These are phyloP conservation scores for Ustilago tritici DNA, from an alignment of 1,284 basidiomycete species.

Conservation along the genomic window DNA sequence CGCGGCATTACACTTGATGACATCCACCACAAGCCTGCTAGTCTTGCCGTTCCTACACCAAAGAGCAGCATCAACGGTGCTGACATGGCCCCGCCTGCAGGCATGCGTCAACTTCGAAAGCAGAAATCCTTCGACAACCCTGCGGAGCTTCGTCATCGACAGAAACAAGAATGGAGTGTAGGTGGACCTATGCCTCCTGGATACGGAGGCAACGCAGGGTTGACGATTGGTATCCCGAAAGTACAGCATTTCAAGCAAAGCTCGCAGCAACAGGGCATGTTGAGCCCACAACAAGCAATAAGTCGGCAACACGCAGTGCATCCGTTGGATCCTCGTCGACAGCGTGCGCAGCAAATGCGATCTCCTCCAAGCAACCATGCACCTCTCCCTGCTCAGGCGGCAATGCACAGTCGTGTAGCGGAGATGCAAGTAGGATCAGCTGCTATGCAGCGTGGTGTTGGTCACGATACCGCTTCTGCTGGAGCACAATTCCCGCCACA, in stretches of 20 bases:
- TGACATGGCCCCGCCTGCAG: slow-evolving; percentile 2
- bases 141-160: slow-evolving; percentile 43
- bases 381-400: slow-evolving; percentile 11
- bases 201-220: slow-evolving; percentile 20
- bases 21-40: slow-evolving; percentile 39
- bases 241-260: slow-evolving; percentile 20
- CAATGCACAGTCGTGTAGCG: slow-evolving; percentile 18
- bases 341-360: slow-evolving; percentile 10
- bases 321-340: slow-evolving; percentile 22
- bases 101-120: slow-evolving; percentile 44
- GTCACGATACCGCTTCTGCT: slow-evolving; percentile 29
- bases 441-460: slow-evolving; percentile 30
- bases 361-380: slow-evolving; percentile 11
- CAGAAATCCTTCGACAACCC: slow-evolving; percentile 54
- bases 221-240: slow-evolving; percentile 43
- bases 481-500: slow-evolving; percentile 19
- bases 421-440: slow-evolving; percentile 22
- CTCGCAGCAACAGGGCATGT: slow-evolving; percentile 10
- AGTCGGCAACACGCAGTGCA: slow-evolving; percentile 18
- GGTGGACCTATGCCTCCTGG: slow-evolving; percentile 40
- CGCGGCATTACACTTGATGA: slow-evolving; percentile 32
- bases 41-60: slow-evolving; percentile 5
- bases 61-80: not conserved
- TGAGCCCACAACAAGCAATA: slow-evolving; percentile 26
- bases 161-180: slow-evolving; percentile 46